Evolutionary conservation across 345 rosid species (phyloP), one percentile per base, ranked within the genome.

Genomic region (Gossypium turneri): DNA sequence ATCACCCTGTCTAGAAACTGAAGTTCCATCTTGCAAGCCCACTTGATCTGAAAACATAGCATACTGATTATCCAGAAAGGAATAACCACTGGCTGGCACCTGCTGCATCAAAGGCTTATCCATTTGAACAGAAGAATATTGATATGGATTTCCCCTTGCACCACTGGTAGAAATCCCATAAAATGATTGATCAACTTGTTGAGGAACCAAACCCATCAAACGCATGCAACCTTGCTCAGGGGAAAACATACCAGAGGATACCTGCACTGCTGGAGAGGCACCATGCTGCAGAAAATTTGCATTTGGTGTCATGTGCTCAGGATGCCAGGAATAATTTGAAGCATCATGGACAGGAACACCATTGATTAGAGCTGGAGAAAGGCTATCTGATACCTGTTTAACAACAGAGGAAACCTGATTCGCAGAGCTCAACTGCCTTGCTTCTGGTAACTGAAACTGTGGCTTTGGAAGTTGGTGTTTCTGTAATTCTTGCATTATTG

Each of bases 401-500:
- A 78, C 79, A 75, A 80, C 70, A 25, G 84, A 74, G 66, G 89
- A 79, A 83, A 81, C 76, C 61, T 85, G 85, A 85, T 83, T 84
- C 47, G 78, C 20, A 22, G 90, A 81, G 80, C 73, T 84, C 69
- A 79, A 76, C 72, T 86, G 91, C 79, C 88, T 85, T 66, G 81
- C 75, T 65, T 89, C 91, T 62, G 82, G 87, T 73, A 81, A 84
- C 83, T 78, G 90, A 75, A 80, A 73, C 70, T 84, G 91, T 69
- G 87, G 85, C 79, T 85, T 88, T 70, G 81, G 85, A 74, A 86
- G 79, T 22, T 86, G 88, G 74, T 88, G 97, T 74, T 92, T 86
- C 78, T 91, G 98, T 73, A 86, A 77, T 48, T 91, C 96, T 63
- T 92, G 97, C 83, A 91, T 81, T 84, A 91, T 84, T 66, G 84